phyloP scores from a whole-genome alignment of 2,329 filamentous ascomycete genomes.

The Thelonectria discophora region DNA sequence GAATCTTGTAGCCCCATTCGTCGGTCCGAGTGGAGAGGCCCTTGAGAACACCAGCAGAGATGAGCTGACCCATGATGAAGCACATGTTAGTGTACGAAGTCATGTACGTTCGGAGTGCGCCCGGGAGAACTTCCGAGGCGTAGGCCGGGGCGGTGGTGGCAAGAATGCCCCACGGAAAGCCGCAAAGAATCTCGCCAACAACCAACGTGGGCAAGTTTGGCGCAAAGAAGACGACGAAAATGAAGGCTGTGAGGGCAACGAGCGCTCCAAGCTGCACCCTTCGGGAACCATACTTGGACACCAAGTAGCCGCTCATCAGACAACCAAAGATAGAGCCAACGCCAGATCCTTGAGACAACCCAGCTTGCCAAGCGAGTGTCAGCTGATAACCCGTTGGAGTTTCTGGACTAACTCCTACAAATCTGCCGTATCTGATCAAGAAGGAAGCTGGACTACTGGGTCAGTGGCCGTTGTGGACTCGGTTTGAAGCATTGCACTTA shows the following conservation, averaged over 20 bases:
- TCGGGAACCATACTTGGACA: conserved; percentile 53
- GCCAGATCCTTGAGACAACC: conserved; percentile 53
- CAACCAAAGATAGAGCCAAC: conserved; percentile 53
- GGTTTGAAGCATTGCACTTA: conserved; percentile 24
- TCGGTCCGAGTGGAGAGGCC: conserved; percentile 40
- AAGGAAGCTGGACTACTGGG: background rate
- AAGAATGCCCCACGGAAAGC: conserved; percentile 57
- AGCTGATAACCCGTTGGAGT: conserved; percentile 48
- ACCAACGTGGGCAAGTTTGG: conserved; percentile 49
- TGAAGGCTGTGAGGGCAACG: conserved; percentile 49
- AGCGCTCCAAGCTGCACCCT: conserved; percentile 55
- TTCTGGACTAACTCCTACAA: conserved; percentile 32
- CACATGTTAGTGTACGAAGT: conserved; percentile 58
- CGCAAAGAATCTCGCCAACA: conserved; percentile 55
- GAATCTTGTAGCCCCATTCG: conserved; percentile 57
- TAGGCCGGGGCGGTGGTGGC: conserved; percentile 57
- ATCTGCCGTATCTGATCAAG: conserved; percentile 39
- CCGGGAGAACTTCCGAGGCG: conserved; percentile 54
- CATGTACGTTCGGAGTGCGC: conserved; percentile 52
- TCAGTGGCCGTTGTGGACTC: background rate
- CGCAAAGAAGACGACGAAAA: conserved; percentile 59
- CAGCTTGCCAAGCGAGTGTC: conserved; percentile 60
- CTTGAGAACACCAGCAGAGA: conserved; percentile 47
- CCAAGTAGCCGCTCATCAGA: conserved; percentile 56
- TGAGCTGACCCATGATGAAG: conserved; percentile 56